These are phyloP conservation scores for Pestalotiopsis sp. DNA, from an alignment of 2,329 filamentous ascomycete species.

Conservation along the genomic window DNA sequence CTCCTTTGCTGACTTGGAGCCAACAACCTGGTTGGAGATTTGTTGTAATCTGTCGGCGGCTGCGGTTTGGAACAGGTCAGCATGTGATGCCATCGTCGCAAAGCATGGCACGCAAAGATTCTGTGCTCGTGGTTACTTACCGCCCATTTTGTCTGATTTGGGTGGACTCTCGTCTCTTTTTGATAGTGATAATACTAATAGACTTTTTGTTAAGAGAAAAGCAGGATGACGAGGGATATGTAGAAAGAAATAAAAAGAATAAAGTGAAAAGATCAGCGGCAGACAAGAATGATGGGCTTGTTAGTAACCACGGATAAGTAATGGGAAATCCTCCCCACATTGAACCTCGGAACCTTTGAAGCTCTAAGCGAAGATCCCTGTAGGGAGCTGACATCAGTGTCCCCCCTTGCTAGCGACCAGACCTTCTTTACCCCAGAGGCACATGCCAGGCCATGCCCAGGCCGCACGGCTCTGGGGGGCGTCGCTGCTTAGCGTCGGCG, in stretches of 20 bases:
- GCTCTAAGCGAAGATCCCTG: constrained; percentile 7
- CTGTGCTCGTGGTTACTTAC: constrained; percentile 15
- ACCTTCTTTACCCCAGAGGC: background rate
- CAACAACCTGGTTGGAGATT: constrained; percentile 62
- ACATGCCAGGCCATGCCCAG: constrained; percentile 1
- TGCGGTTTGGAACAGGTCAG: constrained; percentile 26
- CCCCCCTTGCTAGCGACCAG: background rate
- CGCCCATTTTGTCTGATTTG: constrained; percentile 20
- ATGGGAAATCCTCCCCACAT: background rate
- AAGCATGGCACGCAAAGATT: background rate
- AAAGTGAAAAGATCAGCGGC: background rate
- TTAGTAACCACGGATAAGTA: background rate
- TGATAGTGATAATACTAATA: background rate
- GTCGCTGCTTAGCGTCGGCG: background rate
- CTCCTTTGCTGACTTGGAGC: constrained; percentile 47
- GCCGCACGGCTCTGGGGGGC: background rate
- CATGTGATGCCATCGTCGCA: background rate
- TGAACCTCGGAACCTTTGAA: constrained; percentile 11
- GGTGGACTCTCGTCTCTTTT: background rate
- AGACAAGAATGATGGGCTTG: background rate
- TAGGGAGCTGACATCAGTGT: constrained; percentile 7
- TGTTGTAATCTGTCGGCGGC: constrained; percentile 60
- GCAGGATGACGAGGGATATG: background rate
- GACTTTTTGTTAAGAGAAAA: background rate
- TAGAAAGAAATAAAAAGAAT: background rate